These are phyloP conservation scores for Neofusicoccum cordaticola DNA, from an alignment of 2,329 filamentous ascomycete species.

Conservation along the genomic window DNA sequence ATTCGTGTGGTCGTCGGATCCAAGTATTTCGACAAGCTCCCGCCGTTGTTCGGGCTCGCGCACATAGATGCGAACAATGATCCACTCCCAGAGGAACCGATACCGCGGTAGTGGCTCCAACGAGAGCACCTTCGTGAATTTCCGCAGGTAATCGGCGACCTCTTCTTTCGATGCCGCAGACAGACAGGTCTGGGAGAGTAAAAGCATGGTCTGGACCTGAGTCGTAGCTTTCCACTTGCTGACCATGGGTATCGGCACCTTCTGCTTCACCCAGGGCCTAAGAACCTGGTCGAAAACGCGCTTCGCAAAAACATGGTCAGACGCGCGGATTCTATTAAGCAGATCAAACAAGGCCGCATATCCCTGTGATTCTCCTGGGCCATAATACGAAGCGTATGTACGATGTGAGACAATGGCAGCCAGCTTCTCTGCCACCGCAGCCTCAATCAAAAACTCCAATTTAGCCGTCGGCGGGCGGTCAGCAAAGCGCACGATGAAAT, in stretches of 20 bases:
- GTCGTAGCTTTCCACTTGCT: constrained; percentile 48
- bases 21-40: constrained; percentile 36
- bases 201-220: constrained; percentile 47
- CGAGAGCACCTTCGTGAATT: constrained; percentile 40
- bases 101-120: constrained; percentile 49
- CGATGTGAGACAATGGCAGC: constrained; percentile 30
- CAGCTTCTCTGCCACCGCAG: constrained; percentile 35
- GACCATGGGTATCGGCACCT: constrained; percentile 42
- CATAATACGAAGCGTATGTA: constrained; percentile 45
- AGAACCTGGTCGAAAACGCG: constrained; percentile 37
- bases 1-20: constrained; percentile 42
- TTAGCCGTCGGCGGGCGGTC: constrained; percentile 42
- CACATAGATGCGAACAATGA: constrained; percentile 43
- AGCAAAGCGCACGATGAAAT: constrained; percentile 40
- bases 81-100: constrained; percentile 49
- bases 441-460: constrained; percentile 46
- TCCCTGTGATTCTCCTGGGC: constrained; percentile 41
- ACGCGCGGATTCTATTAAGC: constrained; percentile 36
- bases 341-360: constrained; percentile 48
- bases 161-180: constrained; percentile 22
- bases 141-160: constrained; percentile 33
- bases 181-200: constrained; percentile 41
- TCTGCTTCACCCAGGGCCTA: constrained; percentile 44
- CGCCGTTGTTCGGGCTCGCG: constrained; percentile 31
- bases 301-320: constrained; percentile 25